phyloP scores from a whole-genome alignment of 148 eudicot species.

The Fagopyrum esculentum region DNA sequence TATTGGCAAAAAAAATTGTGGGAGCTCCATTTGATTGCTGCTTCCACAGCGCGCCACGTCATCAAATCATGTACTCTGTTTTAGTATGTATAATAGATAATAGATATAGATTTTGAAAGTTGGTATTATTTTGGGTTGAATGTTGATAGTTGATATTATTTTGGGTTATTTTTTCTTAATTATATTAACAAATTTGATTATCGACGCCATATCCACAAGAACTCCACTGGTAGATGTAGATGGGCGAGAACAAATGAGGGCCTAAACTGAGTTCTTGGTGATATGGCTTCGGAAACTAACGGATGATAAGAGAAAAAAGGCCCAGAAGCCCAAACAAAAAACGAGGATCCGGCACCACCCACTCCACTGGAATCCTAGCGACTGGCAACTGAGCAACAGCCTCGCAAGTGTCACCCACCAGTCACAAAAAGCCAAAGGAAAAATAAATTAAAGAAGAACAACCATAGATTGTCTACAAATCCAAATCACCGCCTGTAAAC shows the following conservation, averaged over 20 bases:
- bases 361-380: background rate
- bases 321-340: background rate
- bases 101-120: too few relatives aligned
- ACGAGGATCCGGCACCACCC: background rate
- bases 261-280: background rate
- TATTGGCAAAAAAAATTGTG: too few relatives aligned
- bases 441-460: background rate
- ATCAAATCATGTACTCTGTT: too few relatives aligned
- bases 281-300: background rate
- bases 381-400: slow-evolving; percentile 4
- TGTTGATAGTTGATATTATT: too few relatives aligned
- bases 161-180: too few relatives aligned
- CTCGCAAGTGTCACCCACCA: slow-evolving; percentile 11
- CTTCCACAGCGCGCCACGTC: too few relatives aligned
- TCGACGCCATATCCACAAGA: too few relatives aligned
- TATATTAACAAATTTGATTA: too few relatives aligned
- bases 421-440: background rate
- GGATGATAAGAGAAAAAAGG: background rate
- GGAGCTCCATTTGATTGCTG: too few relatives aligned
- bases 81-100: too few relatives aligned
- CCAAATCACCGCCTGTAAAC: background rate
- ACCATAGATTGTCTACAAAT: background rate
- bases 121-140: too few relatives aligned
- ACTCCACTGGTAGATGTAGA: too few relatives aligned
- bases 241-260: background rate